Percentiles rank a stretch among this genome's conserved stretches.
Evolutionary conservation across 169 alveolate genomes (phyloP).

Genomic region (Plasmodium yoelii): DNA sequence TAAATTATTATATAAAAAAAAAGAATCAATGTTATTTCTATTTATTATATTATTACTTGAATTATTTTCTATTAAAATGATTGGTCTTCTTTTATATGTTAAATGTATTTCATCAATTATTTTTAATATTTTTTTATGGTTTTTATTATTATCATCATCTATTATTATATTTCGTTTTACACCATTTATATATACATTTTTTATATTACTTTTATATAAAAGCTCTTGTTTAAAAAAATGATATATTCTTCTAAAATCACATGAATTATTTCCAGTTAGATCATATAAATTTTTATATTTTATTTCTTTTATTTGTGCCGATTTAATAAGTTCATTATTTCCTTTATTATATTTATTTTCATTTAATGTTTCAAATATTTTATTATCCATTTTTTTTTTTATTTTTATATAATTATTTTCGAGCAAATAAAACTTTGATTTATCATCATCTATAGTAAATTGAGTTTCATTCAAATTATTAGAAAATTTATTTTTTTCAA

Average conservation of each 20-base stretch:
- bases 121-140: constrained; percentile 52
- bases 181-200: constrained; percentile 73
- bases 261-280: constrained; percentile 18
- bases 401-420: not conserved
- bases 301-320: constrained; percentile 29
- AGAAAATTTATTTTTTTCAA: too few relatives aligned
- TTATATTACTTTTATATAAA: constrained; percentile 38
- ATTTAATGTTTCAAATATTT: not conserved
- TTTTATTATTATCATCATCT: not conserved
- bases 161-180: constrained; percentile 49
- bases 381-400: constrained; percentile 5
- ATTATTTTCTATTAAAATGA: constrained; percentile 65
- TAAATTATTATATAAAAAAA: constrained; percentile 48
- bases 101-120: constrained; percentile 83
- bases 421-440: not conserved
- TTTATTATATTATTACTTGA: constrained; percentile 37
- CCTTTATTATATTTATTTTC: not conserved
- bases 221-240: constrained; percentile 44
- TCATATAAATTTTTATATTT: constrained; percentile 35
- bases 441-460: too few relatives aligned
- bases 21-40: constrained; percentile 27
- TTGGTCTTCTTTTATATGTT: constrained; percentile 83
- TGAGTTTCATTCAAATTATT: too few relatives aligned
- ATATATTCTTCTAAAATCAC: constrained; percentile 43
- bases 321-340: constrained; percentile 18